Evolutionary conservation across 2,329 filamentous ascomycete species (phyloP).

Genomic region (Calonectria henricotiae): DNA sequence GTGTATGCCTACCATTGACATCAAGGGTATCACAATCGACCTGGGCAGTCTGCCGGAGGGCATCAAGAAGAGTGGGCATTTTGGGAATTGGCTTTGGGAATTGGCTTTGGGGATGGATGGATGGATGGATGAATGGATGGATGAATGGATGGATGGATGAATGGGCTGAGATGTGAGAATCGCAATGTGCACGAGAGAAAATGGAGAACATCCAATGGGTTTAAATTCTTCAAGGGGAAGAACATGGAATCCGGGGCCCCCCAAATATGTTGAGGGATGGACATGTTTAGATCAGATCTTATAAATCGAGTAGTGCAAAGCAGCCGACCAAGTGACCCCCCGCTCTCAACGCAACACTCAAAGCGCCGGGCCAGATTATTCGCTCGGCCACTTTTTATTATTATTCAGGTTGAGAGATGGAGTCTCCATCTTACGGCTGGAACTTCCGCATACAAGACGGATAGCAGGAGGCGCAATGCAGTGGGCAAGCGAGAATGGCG

Average conservation of each 20-base stretch:
- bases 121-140: no score
- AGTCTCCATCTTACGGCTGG: constrained; percentile 43
- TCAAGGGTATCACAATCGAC: constrained; percentile 61
- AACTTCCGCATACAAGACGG: constrained; percentile 32
- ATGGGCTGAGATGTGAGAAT: background rate
- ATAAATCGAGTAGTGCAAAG: constrained; percentile 2
- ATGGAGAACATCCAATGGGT: background rate
- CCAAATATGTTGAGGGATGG: constrained; percentile 18
- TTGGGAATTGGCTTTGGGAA: background rate
- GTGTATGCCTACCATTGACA: constrained; percentile 49
- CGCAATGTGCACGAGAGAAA: background rate
- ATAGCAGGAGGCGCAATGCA: constrained; percentile 4
- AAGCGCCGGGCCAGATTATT: constrained; percentile 28
- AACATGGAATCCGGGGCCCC: background rate
- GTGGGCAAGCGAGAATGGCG: constrained; percentile 22
- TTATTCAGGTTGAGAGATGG: constrained; percentile 25
- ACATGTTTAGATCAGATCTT: constrained; percentile 3
- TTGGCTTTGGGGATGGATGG: background rate
- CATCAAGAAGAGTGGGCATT: constrained; percentile 53
- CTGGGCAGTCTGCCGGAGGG: constrained; percentile 51
- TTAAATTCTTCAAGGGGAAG: background rate
- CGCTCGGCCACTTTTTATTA: constrained; percentile 34
- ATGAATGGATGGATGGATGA: background rate
- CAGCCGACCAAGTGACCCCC: constrained; percentile 12
- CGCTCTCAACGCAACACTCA: constrained; percentile 33